These are phyloP conservation scores for Rhodotorula glutinis DNA, from an alignment of 1,284 basidiomycete genomes.

Conservation along the genomic window DNA sequence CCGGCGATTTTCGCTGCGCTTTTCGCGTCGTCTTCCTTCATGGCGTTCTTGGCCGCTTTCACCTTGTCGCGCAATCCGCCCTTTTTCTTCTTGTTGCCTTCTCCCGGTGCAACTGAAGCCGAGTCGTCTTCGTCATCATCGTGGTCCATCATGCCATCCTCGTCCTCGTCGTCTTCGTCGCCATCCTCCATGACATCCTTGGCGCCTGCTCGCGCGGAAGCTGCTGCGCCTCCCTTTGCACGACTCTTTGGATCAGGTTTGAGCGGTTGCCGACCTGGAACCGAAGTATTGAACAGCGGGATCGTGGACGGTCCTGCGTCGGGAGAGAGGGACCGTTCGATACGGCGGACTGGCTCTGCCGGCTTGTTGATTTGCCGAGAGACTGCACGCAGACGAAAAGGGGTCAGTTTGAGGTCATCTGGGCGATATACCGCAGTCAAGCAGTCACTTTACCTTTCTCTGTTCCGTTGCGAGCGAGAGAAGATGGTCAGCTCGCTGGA, in stretches of 20 bases:
- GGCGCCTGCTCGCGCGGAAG: background rate
- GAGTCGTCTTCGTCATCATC: background rate
- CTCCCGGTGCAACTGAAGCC: background rate
- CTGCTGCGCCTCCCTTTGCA: background rate
- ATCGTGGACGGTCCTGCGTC: constrained; percentile 15
- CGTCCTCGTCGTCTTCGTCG: constrained; percentile 1
- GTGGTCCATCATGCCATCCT: background rate
- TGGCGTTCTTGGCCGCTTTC: constrained; percentile 4
- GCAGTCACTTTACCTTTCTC: background rate
- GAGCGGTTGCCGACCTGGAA: background rate
- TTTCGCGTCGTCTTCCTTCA: constrained; percentile 10
- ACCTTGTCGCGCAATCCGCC: constrained; percentile 23
- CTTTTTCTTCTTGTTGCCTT: constrained; percentile 5
- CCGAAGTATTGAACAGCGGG: constrained; percentile 36
- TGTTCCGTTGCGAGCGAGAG: too few relatives aligned
- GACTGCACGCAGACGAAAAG: background rate
- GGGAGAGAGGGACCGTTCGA: constrained; percentile 20
- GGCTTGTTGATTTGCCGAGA: constrained; percentile 23
- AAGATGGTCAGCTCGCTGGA: background rate
- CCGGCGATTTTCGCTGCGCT: constrained; percentile 18
- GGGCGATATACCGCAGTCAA: too few relatives aligned
- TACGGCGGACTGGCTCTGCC: background rate
- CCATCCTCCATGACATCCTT: background rate
- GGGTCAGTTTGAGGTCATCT: too few relatives aligned
- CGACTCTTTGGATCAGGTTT: constrained; percentile 10